Evolutionary conservation across 257 asterid genomes (phyloP).

Genomic region (Anisodus acutangulus): DNA sequence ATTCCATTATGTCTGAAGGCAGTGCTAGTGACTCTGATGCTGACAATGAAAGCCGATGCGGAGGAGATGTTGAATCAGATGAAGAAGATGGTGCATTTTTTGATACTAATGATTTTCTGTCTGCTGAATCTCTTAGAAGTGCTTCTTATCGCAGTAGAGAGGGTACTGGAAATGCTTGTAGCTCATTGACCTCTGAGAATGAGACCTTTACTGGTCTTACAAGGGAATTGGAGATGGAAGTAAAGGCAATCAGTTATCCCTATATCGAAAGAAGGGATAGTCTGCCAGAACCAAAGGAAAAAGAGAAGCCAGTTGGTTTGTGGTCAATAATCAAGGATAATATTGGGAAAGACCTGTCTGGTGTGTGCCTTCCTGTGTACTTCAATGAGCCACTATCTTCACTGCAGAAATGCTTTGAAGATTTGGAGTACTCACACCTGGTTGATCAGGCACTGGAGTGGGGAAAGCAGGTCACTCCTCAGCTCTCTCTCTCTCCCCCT

Average conservation of each 20-base stretch:
- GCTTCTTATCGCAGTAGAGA: slow-evolving; percentile 93
- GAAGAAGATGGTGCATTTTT: slow-evolving; percentile 85
- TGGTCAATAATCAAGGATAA: slow-evolving; percentile 99
- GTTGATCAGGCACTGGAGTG: slow-evolving; percentile 91
- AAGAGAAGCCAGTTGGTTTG: slow-evolving; percentile 91
- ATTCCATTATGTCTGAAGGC: slow-evolving; percentile 95
- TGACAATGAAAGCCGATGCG: slow-evolving; percentile 86
- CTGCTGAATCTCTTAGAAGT: slow-evolving; percentile 85
- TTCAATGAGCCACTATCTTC: slow-evolving; percentile 98
- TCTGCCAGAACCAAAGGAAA: slow-evolving; percentile 96
- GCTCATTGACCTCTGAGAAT: slow-evolving; percentile 62
- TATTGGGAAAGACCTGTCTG: slow-evolving; percentile 97
- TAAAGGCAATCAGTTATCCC: slow-evolving; percentile 71
- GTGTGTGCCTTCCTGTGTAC: slow-evolving; percentile 99
- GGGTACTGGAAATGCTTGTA: slow-evolving; percentile 54
- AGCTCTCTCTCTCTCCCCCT: slow-evolving; percentile 25
- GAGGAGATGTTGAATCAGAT: slow-evolving; percentile 84
- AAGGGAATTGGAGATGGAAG: slow-evolving; percentile 58
- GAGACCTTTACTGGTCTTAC: slow-evolving; percentile 59
- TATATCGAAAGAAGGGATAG: slow-evolving; percentile 71
- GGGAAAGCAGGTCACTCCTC: slow-evolving; percentile 81
- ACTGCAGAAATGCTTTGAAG: slow-evolving; percentile 96
- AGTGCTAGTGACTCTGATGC: slow-evolving; percentile 92
- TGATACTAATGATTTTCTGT: slow-evolving; percentile 86
- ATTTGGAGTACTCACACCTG: slow-evolving; percentile 91